phyloP scores from a whole-genome alignment of 441 rosid species.

The Dalechampia spathulata region DNA sequence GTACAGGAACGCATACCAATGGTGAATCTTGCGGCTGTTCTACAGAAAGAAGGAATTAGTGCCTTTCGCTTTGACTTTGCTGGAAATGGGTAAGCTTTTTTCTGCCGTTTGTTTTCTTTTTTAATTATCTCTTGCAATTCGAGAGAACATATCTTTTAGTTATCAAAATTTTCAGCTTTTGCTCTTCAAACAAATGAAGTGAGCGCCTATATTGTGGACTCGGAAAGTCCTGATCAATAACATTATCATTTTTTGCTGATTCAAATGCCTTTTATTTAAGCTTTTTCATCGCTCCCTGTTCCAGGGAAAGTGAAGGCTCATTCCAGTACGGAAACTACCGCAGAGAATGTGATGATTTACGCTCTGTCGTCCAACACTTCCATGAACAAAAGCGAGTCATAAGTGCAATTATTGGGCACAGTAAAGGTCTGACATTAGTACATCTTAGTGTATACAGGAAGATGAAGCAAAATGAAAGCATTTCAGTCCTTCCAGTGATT shows the following conservation, averaged over 20 bases:
- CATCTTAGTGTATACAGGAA: not conserved
- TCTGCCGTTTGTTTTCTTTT: not conserved
- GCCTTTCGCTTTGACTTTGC: constrained; percentile 81
- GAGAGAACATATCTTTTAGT: no score
- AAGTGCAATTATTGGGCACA: constrained; percentile 69
- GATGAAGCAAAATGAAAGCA: not conserved
- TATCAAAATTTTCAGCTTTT: no score
- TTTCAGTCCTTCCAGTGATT: no score
- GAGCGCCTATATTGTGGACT: no score
- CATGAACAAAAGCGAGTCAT: constrained; percentile 28
- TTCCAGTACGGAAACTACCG: constrained; percentile 79
- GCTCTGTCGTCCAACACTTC: constrained; percentile 49
- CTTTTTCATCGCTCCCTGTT: constrained; percentile 5
- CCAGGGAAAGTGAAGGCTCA: constrained; percentile 84
- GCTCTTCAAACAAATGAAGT: no score
- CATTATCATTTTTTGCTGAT: not conserved
- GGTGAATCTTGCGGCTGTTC: constrained; percentile 45
- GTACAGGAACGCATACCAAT: constrained; percentile 67
- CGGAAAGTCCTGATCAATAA: no score
- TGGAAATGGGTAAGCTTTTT: constrained; percentile 61
- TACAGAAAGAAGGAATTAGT: constrained; percentile 46
- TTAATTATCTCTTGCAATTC: not conserved
- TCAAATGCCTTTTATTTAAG: not conserved
- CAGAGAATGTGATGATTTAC: constrained; percentile 74
- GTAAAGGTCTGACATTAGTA: constrained; percentile 54